Conservation (phyloP, 306 rosid genomes). For the Styphnolobium japonicum region DNA sequence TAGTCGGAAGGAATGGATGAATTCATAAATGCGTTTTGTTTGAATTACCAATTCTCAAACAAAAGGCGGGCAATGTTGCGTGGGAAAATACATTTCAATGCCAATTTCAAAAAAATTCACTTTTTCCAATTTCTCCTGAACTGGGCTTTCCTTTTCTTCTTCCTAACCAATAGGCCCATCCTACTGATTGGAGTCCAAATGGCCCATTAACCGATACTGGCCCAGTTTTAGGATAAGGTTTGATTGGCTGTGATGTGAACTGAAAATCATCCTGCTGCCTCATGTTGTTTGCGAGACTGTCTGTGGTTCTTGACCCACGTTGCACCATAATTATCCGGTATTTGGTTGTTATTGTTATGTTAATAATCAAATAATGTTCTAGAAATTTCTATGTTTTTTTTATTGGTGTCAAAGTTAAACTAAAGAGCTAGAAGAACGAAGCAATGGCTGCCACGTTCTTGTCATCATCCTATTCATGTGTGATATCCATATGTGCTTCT, state of each 20-base stretch:
- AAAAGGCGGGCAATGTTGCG: slow-evolving; percentile 14
- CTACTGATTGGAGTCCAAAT: neutral
- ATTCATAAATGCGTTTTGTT: neutral
- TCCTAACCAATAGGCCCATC: neutral
- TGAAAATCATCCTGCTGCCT: no score
- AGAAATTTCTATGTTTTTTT: neutral
- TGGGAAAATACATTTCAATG: slow-evolving; percentile 5
- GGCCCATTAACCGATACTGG: neutral
- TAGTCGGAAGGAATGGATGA: neutral
- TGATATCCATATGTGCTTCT: no score
- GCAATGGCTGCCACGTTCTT: slow-evolving; percentile 22
- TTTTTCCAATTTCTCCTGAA: neutral
- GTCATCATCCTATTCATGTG: no score
- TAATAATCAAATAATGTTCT: neutral
- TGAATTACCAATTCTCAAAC: neutral
- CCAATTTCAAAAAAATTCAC: neutral
- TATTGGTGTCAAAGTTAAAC: no score
- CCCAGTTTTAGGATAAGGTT: neutral
- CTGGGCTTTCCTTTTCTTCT: neutral
- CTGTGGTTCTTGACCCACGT: no score
- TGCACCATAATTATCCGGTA: no score
- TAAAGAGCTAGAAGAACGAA: no score
- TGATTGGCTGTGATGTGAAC: neutral
- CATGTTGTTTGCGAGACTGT: no score
- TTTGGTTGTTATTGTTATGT: no score